A percentile compares a stretch with the other conserved stretches of the same genome.
Evolutionary conservation across 176 grass and related monocot species (phyloP).

Genomic region (Musa troglodytarum): DNA sequence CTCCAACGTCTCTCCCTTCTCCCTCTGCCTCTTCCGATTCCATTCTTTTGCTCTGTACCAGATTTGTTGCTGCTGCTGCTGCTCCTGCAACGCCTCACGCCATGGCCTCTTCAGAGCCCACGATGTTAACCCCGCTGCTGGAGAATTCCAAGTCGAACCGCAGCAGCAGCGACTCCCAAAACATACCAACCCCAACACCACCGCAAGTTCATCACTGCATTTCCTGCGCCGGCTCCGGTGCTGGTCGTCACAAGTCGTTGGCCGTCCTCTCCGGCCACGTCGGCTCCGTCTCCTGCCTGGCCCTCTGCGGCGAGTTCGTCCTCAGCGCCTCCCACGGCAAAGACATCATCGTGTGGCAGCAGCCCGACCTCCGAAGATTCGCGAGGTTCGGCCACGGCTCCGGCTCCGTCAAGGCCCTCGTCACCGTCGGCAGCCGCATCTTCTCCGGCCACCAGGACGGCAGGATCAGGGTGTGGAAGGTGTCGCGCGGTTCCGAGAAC

Average conservation of each 20-base stretch:
- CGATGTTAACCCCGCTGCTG: not conserved
- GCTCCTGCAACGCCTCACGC: too few relatives aligned
- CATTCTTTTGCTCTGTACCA: too few relatives aligned
- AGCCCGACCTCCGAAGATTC: constrained; percentile 72
- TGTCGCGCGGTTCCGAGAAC: constrained; percentile 60
- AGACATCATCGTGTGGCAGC: constrained; percentile 84
- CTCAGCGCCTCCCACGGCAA: constrained; percentile 66
- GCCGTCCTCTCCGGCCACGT: constrained; percentile 50
- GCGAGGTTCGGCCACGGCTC: constrained; percentile 53
- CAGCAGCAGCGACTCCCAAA: too few relatives aligned
- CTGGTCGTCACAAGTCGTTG: constrained; percentile 38
- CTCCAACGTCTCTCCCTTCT: too few relatives aligned
- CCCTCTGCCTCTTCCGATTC: too few relatives aligned
- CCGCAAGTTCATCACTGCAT: not conserved
- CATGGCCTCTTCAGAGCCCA: too few relatives aligned
- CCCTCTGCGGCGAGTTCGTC: constrained; percentile 84
- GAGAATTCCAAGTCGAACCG: not conserved
- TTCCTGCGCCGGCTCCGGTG: not conserved
- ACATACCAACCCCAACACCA: not conserved
- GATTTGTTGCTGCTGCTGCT: too few relatives aligned
- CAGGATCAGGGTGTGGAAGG: constrained; percentile 78
- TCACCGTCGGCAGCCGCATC: constrained; percentile 35
- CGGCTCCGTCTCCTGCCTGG: constrained; percentile 62
- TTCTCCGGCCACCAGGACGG: constrained; percentile 95
- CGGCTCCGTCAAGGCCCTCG: constrained; percentile 82